Evolutionary conservation across 345 rosid species (phyloP), one percentile per base, ranked within the genome.

Genomic region (Rhodamnia argentea): DNA sequence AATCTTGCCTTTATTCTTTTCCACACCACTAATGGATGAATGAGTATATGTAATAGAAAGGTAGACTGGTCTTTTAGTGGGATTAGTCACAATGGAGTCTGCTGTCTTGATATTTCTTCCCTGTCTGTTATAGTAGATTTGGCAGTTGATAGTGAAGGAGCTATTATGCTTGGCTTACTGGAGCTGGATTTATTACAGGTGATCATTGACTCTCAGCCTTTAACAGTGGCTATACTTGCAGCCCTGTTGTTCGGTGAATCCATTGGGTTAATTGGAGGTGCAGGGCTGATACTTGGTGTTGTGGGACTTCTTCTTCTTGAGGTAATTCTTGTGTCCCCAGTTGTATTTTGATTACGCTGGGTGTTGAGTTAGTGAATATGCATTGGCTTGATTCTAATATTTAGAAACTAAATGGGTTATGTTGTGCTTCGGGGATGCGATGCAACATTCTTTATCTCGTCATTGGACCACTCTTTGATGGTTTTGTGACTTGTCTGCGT

Each of bases 161-260:
- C 59, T 59, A 59, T 74, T 74, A 10, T 58, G 51, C 86, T 86
- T 44, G 70, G 55, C 75, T 75, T 32, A 64, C 29, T 85, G 23
- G 42, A 26, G 27, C 29, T 42, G 51, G 47, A 7, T 37, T 32
- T 40, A 40, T 83, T 86, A 89, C 92, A 95, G 98, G 99, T 97
- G 86, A 97, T 95, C 86, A 97, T 97, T 85, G 98, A 97, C 86
- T 95, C 98, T 4, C 98, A 95, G 88, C 99, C 98, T 62, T 88
- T 95, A 85, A 95, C 98, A 24, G 99, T 97, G 27, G 97, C 98
- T 87, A 88, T 97, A 10, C 95, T 97, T 91, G 98, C 98, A 47
- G 90, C 97, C 74, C 89, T 95, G 55, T 86, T 97, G 15, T 97
- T 94, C 85, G 95, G 94, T 13, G 99, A 97, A 87, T 92, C 99